Evolutionary conservation across 2,329 filamentous ascomycete genomes (phyloP), one percentile per base, ranked within the genome.

Genomic region (Calonectria crousiana): DNA sequence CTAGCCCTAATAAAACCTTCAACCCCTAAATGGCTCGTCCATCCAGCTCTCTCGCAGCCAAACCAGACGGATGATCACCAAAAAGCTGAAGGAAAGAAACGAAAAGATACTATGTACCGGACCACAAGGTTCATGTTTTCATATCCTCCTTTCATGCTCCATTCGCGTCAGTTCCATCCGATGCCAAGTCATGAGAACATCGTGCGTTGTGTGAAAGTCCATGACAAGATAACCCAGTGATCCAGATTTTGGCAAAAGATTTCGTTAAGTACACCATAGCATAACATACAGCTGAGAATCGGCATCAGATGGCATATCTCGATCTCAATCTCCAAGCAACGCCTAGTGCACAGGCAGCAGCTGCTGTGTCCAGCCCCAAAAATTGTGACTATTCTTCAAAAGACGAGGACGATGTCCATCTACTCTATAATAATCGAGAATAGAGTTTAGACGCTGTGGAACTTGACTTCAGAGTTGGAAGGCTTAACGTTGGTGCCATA

Each of bases 401-500:
- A 69, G 60, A 68, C 41, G 68, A 49, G 11, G 20, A 8, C 2
- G 1, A 52, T 72, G 20, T 8, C 47, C 38, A 71, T 74, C 72
- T 71, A 60, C 68, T 78, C 71, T 74, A 71, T 60, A 62, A 60
- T 67, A 49, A 70, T 52, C 28, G 18, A 67, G 51, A 53, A 36
- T 53, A 52, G 28, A 47, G 32, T 47, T 81, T 84, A 85, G 41
- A 84, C 76, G 64, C 72, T n/a, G 32, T 60, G 32, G 53, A 16
- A 60, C n/a, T 26, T 75, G 36, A 82, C 73, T 11, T 69, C 73
- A 53, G 76, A 66, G 16, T 79, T 49, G 49, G 83, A 81, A 26
- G 77, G 71, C 49, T 79, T 76, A 64, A 92, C 88, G 81, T 92
- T 92, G 16, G 75, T 74, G 74, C 79, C 88, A 77, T 90, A 92